Conservation (phyloP, 2,329 filamentous ascomycete genomes). For the Arthrobotrys megalospora region DNA sequence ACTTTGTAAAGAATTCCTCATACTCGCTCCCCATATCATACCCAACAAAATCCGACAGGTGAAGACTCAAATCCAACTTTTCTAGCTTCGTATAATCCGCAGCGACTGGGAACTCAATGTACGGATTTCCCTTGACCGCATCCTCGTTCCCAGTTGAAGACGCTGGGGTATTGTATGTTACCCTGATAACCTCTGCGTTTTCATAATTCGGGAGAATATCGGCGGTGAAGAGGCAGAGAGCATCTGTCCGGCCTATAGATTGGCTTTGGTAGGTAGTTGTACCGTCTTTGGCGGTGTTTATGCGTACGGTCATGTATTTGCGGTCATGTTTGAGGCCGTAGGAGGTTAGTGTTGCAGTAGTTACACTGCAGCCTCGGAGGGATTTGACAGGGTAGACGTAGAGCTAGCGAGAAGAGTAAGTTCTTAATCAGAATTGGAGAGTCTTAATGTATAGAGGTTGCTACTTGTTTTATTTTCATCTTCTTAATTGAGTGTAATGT, state of each 20-base stretch:
- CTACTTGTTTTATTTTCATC: constrained; percentile 60
- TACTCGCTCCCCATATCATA: constrained; percentile 75
- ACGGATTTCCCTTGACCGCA: constrained; percentile 65
- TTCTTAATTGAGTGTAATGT: background rate
- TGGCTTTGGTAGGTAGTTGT: constrained; percentile 71
- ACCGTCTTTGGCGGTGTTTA: constrained; percentile 62
- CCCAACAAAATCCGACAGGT: constrained; percentile 73
- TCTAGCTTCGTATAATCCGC: constrained; percentile 71
- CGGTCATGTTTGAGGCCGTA: constrained; percentile 78
- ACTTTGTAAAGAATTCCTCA: constrained; percentile 77
- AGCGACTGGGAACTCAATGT: constrained; percentile 73
- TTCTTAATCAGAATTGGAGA: background rate
- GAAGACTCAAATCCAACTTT: constrained; percentile 73
- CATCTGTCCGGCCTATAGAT: constrained; percentile 73
- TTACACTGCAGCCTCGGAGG: constrained; percentile 75
- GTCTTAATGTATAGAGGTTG: background rate
- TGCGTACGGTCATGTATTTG: constrained; percentile 75
- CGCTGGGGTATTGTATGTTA: constrained; percentile 47
- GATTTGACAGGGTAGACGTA: constrained; percentile 83
- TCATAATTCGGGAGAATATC: constrained; percentile 71
- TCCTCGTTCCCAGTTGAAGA: constrained; percentile 5
- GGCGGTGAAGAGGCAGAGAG: constrained; percentile 75
- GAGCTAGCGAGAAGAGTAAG: constrained; percentile 66
- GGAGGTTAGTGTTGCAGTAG: constrained; percentile 72
- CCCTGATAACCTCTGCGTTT: constrained; percentile 62